Conservation (phyloP, 495 filamentous ascomycete genomes). For the Aspergillus panamensis region DNA sequence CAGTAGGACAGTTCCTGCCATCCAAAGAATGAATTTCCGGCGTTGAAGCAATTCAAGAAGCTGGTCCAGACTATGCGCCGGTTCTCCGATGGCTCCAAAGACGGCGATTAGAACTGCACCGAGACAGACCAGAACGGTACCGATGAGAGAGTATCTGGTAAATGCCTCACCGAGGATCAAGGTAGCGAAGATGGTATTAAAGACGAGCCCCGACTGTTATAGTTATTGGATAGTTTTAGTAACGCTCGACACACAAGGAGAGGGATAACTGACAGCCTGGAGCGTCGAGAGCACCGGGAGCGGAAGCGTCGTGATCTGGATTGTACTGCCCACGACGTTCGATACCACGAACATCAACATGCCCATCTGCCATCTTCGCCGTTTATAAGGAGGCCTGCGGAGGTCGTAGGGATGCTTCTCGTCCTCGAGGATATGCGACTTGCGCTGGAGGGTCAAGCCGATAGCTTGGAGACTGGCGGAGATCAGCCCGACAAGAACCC, state of each 20-base stretch:
- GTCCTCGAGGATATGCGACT: constrained; percentile 97
- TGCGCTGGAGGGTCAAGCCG: constrained; percentile 95
- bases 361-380: constrained; percentile 94
- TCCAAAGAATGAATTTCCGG: constrained; percentile 83
- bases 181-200: constrained; percentile 96
- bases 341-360: constrained; percentile 96
- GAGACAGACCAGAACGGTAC: constrained; percentile 79
- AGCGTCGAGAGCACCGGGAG: constrained; percentile 92
- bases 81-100: constrained; percentile 94
- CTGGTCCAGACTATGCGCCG: constrained; percentile 82
- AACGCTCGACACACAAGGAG: not conserved
- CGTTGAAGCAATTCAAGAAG: constrained; percentile 72
- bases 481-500: constrained; percentile 85
- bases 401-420: constrained; percentile 77
- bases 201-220: constrained; percentile 77
- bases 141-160: constrained; percentile 83
- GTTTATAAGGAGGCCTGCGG: constrained; percentile 80
- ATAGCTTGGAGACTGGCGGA: constrained; percentile 93
- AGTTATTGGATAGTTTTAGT: constrained; percentile 5
- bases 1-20: constrained; percentile 70
- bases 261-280: constrained; percentile 62
- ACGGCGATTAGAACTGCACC: constrained; percentile 88
- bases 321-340: constrained; percentile 90
- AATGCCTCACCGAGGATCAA: constrained; percentile 92
- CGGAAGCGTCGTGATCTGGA: constrained; percentile 95